Percentiles rank a stretch among this genome's conserved stretches.
These are phyloP conservation scores for Polyplosphaeria fusca DNA, from an alignment of 495 filamentous ascomycete species.

Conservation along the genomic window DNA sequence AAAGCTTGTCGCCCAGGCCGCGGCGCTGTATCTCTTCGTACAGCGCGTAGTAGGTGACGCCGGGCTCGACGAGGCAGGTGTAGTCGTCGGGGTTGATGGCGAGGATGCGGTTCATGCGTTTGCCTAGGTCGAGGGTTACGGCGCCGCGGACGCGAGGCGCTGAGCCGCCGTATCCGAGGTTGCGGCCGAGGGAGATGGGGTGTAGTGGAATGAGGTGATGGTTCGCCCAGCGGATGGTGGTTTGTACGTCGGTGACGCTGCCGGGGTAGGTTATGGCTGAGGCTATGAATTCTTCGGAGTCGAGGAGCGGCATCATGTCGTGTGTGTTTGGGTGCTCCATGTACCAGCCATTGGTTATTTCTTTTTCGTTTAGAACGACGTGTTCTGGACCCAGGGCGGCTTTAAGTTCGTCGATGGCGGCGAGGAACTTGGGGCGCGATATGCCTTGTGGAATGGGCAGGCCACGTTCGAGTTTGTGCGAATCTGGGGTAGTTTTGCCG, in stretches of 20 bases:
- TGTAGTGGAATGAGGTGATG: constrained; percentile 18
- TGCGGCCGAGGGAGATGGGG: constrained; percentile 19
- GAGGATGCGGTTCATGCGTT: constrained; percentile 36
- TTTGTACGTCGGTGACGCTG: constrained; percentile 14
- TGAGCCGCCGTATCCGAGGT: constrained; percentile 26
- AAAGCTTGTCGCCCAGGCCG: constrained; percentile 47
- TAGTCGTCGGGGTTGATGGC: constrained; percentile 35
- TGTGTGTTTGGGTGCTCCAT: constrained; percentile 31
- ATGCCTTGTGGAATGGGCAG: constrained; percentile 23
- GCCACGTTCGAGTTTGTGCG: constrained; percentile 1
- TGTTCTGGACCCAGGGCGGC: not conserved
- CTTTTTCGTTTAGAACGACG: constrained; percentile 18
- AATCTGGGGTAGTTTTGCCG: constrained; percentile 13
- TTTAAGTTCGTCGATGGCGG: constrained; percentile 6
- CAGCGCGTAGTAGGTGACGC: constrained; percentile 54
- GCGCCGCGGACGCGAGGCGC: constrained; percentile 24
- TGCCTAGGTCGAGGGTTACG: constrained; percentile 22
- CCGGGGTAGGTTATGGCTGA: constrained; percentile 18
- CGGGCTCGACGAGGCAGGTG: constrained; percentile 44
- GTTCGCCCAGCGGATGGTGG: constrained; percentile 19
- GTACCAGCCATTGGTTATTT: constrained; percentile 27
- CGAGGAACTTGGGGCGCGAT: constrained; percentile 8
- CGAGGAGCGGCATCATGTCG: constrained; percentile 25
- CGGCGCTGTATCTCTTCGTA: constrained; percentile 51
- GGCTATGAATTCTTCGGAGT: constrained; percentile 22